Base-by-base conservation (phyloP, 176 grass and related monocot species). In the Saccharum officinarum region DNA sequence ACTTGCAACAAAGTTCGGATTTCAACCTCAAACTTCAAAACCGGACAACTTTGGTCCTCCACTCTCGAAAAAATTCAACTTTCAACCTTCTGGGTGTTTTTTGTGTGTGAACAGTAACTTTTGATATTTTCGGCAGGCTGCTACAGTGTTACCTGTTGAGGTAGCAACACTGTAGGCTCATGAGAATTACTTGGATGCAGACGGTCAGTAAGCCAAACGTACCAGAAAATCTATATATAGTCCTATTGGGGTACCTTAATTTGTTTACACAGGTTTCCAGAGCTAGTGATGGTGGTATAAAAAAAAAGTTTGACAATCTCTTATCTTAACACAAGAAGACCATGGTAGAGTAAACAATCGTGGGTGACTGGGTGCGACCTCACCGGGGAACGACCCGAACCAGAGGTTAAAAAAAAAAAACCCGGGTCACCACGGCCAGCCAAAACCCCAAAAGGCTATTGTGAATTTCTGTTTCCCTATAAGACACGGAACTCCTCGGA, bases 301-400 rank as follows among this genome's bases (percentile, higher is more conserved):
- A 38, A 26, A 37, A 13, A 25, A 8, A 1, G 10, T 6, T 14
- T 45, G 39, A 8, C 41, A 14, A 6, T 22, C 54, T n/a, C n/a
- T n/a, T n/a, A n/a, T n/a, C n/a, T 57, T 44, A 73, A 72, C 25
- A 28, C 0, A 26, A 60, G 8, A 30, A 23, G 23, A 33, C 41
- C 38, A 72, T n/a, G 42, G 11, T 44, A 70, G 4, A 40, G 4
- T 72, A 72, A 12, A 72, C 13, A 30, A 34, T 52, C 26, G 23
- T 16, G 49, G 62, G 18, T 20, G 6, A 7, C 16, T 23, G 55
- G 22, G 65, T 59, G 88, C 72, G 59, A 81, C 30, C 84, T 79
- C 22, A 79, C 80, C 84, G 84, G 84, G 31, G 84, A 57, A 73
- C 54, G 28, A 90, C 3, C 59, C 1, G 84, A 86, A 67, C 84